Percentiles rank a stretch among this genome's conserved stretches.
These are phyloP conservation scores for Fraxinus cuspidata DNA, from an alignment of 257 asterid genomes.

Conservation along the genomic window DNA sequence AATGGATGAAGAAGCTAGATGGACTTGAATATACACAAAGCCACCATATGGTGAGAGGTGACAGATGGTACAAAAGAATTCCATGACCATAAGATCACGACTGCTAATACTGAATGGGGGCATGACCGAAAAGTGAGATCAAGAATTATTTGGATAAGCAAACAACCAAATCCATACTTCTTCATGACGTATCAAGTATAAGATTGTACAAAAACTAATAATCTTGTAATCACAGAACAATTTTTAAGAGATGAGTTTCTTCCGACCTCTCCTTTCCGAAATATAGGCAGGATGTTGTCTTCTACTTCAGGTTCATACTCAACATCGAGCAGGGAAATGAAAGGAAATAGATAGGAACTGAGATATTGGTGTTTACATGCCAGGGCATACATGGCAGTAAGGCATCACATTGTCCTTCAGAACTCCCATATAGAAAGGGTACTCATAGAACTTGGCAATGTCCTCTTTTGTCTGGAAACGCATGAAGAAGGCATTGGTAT, in stretches of 20 bases:
- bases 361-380: slow-evolving; percentile 68
- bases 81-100: background rate
- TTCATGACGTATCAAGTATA: background rate
- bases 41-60: too few species aligned
- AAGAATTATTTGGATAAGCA: slow-evolving; percentile 11
- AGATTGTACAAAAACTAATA: slow-evolving; percentile 6
- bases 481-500: slow-evolving; percentile 68
- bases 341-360: slow-evolving; percentile 30
- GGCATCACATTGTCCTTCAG: slow-evolving; percentile 75
- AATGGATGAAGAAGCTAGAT: background rate
- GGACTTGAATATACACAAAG: background rate
- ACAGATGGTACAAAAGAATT: slow-evolving; percentile 11
- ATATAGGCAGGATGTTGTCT: slow-evolving; percentile 75
- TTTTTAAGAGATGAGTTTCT: slow-evolving; percentile 16
- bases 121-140: slow-evolving; percentile 5
- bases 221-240: slow-evolving; percentile 7
- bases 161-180: background rate
- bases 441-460: slow-evolving; percentile 64
- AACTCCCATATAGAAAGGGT: slow-evolving; percentile 59
- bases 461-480: slow-evolving; percentile 71
- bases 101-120: slow-evolving; percentile 1
- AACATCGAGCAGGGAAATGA: slow-evolving; percentile 27
- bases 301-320: slow-evolving; percentile 81
- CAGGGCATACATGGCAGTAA: slow-evolving; percentile 85
- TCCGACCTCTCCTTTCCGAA: slow-evolving; percentile 79